Conservation (phyloP, 805 yeast genomes). For the Yarrowia osloensis region DNA sequence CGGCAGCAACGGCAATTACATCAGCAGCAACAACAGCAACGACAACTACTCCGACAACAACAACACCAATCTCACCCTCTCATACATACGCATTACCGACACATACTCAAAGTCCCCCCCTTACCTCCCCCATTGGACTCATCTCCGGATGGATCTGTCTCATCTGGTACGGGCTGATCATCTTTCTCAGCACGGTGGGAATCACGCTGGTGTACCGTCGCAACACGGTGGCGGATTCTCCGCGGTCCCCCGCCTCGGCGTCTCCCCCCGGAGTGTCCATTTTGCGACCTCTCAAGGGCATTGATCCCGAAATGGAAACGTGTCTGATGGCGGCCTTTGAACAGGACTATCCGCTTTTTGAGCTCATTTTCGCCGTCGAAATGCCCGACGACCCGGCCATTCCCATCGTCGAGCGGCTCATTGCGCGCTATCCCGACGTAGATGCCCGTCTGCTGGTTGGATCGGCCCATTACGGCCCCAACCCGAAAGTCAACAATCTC, state of each 20-base stretch:
- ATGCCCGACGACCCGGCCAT: constrained; percentile 63
- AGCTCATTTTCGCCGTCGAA: constrained; percentile 77
- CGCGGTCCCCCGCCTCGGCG: background rate
- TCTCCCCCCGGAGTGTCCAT: constrained; percentile 63
- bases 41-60: background rate
- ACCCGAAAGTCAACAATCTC: constrained; percentile 84
- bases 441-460: constrained; percentile 63
- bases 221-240: background rate
- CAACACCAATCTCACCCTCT: background rate
- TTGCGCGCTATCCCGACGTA: constrained; percentile 55
- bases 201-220: constrained; percentile 9
- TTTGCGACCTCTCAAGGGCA: constrained; percentile 78
- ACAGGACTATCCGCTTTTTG: constrained; percentile 72
- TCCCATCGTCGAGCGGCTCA: constrained; percentile 53
- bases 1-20: too few relatives aligned
- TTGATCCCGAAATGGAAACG: constrained; percentile 70
- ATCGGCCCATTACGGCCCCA: constrained; percentile 63
- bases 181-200: constrained; percentile 7
- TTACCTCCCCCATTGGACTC: background rate
- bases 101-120: background rate
- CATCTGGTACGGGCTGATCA: constrained; percentile 14
- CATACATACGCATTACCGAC: background rate
- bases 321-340: constrained; percentile 68
- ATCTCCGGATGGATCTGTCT: background rate
- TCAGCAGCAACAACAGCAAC: background rate